Percentiles rank a stretch among this genome's conserved stretches.
Conservation (phyloP, 2,329 filamentous ascomycete species). For the Zasmidium citrigriseum region DNA sequence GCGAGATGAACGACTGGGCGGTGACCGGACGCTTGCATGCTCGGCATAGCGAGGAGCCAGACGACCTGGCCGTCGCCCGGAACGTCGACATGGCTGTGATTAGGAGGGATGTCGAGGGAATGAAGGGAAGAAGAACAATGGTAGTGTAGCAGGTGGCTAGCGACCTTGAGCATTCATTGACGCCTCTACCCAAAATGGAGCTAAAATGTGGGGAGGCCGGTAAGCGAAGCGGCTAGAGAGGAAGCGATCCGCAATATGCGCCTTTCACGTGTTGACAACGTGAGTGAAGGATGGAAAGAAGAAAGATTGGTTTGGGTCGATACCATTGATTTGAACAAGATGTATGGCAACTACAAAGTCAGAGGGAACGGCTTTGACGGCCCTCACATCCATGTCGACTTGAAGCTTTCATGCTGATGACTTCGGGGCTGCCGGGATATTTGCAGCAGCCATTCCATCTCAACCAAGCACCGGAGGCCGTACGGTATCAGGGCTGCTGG, state of each 20-base stretch:
- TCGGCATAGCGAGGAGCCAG: constrained; percentile 39
- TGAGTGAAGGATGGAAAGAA: neutral
- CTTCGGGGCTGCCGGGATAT: neutral
- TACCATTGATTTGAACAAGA: too few relatives aligned
- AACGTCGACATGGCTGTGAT: constrained; percentile 42
- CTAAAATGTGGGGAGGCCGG: neutral
- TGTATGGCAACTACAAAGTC: neutral
- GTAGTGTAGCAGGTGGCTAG: neutral
- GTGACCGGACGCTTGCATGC: constrained; percentile 31
- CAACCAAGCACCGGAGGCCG: neutral
- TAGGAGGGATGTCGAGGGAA: constrained; percentile 2
- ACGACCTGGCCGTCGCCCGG: constrained; percentile 41
- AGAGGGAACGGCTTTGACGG: too few relatives aligned
- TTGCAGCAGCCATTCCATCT: neutral
- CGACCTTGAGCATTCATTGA: neutral
- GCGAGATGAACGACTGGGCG: constrained; percentile 31
- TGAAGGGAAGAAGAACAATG: neutral
- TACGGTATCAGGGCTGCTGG: neutral
- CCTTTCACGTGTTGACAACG: neutral
- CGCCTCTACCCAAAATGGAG: neutral
- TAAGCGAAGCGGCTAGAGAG: neutral
- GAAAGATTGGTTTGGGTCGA: too few relatives aligned
- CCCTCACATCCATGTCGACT: too few relatives aligned
- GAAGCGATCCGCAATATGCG: neutral
- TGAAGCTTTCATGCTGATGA: neutral